Conservation (phyloP, 768 basidiomycete genomes). For the Rhodotorula toruloides region DNA sequence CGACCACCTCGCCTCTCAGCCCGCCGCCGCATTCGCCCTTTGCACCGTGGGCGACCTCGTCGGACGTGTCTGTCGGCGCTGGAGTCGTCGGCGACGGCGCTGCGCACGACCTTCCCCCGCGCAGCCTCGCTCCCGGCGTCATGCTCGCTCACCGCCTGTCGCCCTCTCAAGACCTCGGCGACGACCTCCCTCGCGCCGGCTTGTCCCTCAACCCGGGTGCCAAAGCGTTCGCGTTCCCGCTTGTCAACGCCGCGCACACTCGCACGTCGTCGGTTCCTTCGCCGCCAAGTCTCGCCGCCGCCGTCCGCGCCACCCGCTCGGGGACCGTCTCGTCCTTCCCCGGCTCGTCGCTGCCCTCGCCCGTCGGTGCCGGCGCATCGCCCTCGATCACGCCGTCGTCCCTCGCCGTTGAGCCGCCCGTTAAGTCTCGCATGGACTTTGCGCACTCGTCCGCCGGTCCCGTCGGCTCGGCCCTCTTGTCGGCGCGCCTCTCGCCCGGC, state of each 20-base stretch:
- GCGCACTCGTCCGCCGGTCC: neutral
- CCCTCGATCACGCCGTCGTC: conserved; percentile 2
- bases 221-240: conserved; percentile 40
- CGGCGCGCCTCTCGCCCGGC: conserved; percentile 26
- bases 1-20: conserved; percentile 28
- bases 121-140: neutral
- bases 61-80: neutral
- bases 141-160: conserved; percentile 24
- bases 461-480: neutral
- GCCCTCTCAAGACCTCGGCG: conserved; percentile 30
- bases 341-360: conserved; percentile 9
- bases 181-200: conserved; percentile 40
- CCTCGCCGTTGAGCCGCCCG: conserved; percentile 19
- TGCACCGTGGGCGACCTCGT: conserved; percentile 20
- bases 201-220: conserved; percentile 43
- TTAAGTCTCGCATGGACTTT: conserved; percentile 32
- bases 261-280: conserved; percentile 23
- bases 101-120: conserved; percentile 7
- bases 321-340: conserved; percentile 3
- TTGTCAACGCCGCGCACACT: neutral
- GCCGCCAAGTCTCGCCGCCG: neutral
- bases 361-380: neutral
- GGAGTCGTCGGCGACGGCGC: neutral
- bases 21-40: conserved; percentile 29
- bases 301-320: neutral